Evolutionary conservation across 2,329 filamentous ascomycete species (phyloP).

Genomic region (Fusarium mangiferae): DNA sequence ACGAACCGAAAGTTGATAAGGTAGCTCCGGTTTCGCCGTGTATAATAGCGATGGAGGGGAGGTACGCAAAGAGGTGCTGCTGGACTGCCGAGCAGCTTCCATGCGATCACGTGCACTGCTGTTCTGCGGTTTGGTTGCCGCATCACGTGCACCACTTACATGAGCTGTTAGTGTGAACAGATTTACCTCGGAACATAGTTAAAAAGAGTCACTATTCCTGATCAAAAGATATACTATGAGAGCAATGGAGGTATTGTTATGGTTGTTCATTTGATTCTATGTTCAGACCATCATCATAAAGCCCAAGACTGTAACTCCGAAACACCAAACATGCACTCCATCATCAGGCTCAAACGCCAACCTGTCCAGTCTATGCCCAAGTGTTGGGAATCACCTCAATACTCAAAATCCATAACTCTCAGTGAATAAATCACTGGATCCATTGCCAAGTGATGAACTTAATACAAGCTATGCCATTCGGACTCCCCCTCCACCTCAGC

Average conservation of each 20-base stretch:
- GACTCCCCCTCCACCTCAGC: neutral
- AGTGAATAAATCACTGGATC: neutral
- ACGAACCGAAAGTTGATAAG: slow-evolving; percentile 4
- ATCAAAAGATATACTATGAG: neutral
- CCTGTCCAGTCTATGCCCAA: neutral
- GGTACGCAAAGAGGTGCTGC: slow-evolving; percentile 17
- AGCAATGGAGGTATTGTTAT: neutral
- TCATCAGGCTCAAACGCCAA: neutral
- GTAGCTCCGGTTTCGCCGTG: slow-evolving; percentile 34
- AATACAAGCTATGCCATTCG: neutral
- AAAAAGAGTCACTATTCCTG: neutral
- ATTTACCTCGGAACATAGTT: neutral
- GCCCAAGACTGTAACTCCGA: neutral
- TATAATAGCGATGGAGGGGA: slow-evolving; percentile 1
- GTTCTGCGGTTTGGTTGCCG: neutral
- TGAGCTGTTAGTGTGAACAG: neutral
- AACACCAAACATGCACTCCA: neutral
- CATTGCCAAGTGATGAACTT: neutral
- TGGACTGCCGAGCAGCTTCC: slow-evolving; percentile 9
- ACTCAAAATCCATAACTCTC: neutral
- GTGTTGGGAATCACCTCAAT: neutral
- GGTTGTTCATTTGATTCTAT: neutral
- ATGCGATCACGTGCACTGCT: slow-evolving; percentile 17
- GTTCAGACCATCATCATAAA: neutral
- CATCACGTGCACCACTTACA: slow-evolving; percentile 14